These are phyloP conservation scores for Aschersonia sp. DNA, from an alignment of 2,329 filamentous ascomycete genomes.

Conservation along the genomic window DNA sequence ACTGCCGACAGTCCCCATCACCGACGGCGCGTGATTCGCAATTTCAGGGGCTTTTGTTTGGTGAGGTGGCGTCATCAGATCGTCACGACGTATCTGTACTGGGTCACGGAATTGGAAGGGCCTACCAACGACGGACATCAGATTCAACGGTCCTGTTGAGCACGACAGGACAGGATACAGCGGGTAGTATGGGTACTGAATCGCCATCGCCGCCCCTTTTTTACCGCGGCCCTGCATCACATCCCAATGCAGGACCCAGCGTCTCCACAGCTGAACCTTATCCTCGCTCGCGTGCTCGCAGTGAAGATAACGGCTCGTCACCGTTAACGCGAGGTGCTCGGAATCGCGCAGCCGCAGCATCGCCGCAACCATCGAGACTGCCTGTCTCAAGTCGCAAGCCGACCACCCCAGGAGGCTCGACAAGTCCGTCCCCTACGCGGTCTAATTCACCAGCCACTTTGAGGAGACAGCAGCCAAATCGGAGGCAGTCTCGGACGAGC, in stretches of 20 bases:
- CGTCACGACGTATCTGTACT: conserved; percentile 35
- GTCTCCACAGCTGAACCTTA: conserved; percentile 10
- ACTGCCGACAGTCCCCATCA: conserved; percentile 17
- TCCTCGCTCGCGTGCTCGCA: conserved; percentile 37
- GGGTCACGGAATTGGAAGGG: conserved; percentile 45
- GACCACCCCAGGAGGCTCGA: conserved; percentile 27
- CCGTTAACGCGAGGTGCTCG: conserved; percentile 10
- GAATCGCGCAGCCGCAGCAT: conserved; percentile 15
- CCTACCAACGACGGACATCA: conserved; percentile 47
- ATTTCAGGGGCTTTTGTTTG: conserved; percentile 50
- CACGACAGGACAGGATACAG: conserved; percentile 34
- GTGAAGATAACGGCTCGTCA: conserved; percentile 37
- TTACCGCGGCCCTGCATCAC: conserved; percentile 30
- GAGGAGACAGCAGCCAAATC: conserved; percentile 27
- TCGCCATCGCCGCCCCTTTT: conserved; percentile 52
- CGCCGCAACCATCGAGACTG: conserved; percentile 24
- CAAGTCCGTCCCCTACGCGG: conserved; percentile 36
- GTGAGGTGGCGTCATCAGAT: conserved; percentile 50
- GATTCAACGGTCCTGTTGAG: conserved; percentile 52
- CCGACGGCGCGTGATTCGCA: conserved; percentile 18
- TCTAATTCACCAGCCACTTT: conserved; percentile 38
- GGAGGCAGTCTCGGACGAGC: conserved; percentile 21
- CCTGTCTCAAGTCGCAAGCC: conserved; percentile 31
- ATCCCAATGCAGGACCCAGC: not conserved
- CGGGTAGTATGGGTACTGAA: conserved; percentile 41